Evolutionary conservation across 805 yeast genomes (phyloP), one percentile per base, ranked within the genome.

Genomic region (Wickerhamia fluorescens): DNA sequence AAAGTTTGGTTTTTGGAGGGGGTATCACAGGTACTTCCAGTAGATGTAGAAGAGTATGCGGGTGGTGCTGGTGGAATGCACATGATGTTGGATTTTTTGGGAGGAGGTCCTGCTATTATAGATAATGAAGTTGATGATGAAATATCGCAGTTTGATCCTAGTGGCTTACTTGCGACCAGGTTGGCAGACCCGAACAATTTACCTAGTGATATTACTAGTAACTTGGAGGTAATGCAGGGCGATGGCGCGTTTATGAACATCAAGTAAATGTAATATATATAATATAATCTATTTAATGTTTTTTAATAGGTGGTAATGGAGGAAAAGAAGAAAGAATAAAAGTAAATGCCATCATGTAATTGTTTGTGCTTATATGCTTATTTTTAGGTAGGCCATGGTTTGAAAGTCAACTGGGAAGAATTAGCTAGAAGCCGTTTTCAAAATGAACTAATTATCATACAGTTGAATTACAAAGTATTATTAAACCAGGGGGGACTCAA

Each of bases 1-100:
- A 73, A 73, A 42, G 94, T 88, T 11, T 88, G 96, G 96, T 87
- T 88, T 43, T 63, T 88, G 38, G 95, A 88, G 54, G 96, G 96
- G 4, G 92, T 86, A 2, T 74, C 92, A 4, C 75, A 78, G 31
- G 94, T 87, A 1, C 64, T 88, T 27, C 96, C 96, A 0, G 94
- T 79, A 7, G 95, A 87, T 52, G 94, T 85, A 31, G 96, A 88
- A 43, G 86, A 81, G 45, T 82, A 84, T 47, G 77, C 88, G 9
- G 94, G 95, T 23, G 84, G 94, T 24, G 65, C 74, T 31, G 92
- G 94, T 30, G 92, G 92, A 37, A 80, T 80, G 86, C 87, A 81
- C 49, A 82, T 82, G 94, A 82, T 82, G 94, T 59, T 82, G 54
- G 92, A 82, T 52, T 82, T 82, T 59, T 61, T 82, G 12, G 94